Base-by-base conservation (phyloP, 1,284 basidiomycete genomes). In the Naganishia albida region DNA sequence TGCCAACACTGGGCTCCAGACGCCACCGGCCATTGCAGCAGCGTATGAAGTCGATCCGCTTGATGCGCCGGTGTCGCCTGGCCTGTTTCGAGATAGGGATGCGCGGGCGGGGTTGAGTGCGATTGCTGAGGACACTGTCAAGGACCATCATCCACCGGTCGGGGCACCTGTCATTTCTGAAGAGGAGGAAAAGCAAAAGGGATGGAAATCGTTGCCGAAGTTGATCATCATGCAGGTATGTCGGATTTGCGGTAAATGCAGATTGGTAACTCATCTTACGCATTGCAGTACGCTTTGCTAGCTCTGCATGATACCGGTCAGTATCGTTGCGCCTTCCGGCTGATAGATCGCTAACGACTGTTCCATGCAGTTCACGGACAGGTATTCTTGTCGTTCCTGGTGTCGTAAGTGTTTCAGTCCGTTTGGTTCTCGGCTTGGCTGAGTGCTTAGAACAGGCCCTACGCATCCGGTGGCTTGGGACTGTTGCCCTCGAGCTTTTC, bases 401-500 rank as follows among this genome's bases (percentile, higher is more conserved):
- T 78, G 20, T 75, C 77, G 75, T 77, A 60, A 66, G 76, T 72
- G 8, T n/a, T n/a, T n/a, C n/a, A n/a, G n/a, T n/a, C 8, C 7
- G 26, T 18, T 20, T 43, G n/a, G n/a, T n/a, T n/a, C n/a, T 10
- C 49, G 7, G 34, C 7, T 23, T 1, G 13, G 16, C 2, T 23
- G 16, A 8, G n/a, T 26, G 34, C 7, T 44, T 16, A 20, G 38
- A 46, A 13, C 53, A 78, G 77, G 12, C 74, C 75, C 6, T 79
- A 77, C 69, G 67, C 69, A 50, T 75, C 75, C 3, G 80, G 80
- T 6, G 80, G 80, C 42, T 71, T 80, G 34, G 80, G 80, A 8
- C 74, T 80, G 20, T 75, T 74, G 46, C 80, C 80, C 0, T 77
- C 78, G 20, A 72, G 76, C 59, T 80, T 80, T 72, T 79, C 78